phyloP scores from a whole-genome alignment of 441 rosid species.

The Erodium chrysanthum region DNA sequence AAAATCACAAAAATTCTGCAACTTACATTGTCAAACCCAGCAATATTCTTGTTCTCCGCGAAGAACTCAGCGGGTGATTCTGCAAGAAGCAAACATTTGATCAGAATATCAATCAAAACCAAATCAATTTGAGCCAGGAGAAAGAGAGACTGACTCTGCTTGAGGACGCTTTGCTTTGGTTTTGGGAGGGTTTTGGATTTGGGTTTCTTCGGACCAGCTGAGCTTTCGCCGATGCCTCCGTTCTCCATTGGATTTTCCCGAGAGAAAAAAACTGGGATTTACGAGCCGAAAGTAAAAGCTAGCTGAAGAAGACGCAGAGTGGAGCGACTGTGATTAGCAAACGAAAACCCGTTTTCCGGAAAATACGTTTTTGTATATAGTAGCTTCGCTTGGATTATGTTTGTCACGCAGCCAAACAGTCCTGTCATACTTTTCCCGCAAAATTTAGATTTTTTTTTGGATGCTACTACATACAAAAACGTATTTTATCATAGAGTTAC shows the following conservation, averaged over 20 bases:
- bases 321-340: not conserved
- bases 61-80: conserved; percentile 99
- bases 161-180: conserved; percentile 66
- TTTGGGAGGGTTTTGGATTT: conserved; percentile 46
- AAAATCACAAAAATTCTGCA: not conserved
- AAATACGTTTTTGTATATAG: not conserved
- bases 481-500: too few relatives aligned
- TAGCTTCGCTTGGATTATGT: not conserved
- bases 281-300: not conserved
- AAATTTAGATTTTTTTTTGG: too few relatives aligned
- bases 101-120: not conserved
- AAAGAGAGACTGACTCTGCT: conserved; percentile 52
- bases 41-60: conserved; percentile 96
- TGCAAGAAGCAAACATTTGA: conserved; percentile 25
- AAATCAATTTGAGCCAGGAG: not conserved
- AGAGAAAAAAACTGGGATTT: not conserved
- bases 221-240: conserved; percentile 33
- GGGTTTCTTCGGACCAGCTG: conserved; percentile 45
- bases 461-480: too few relatives aligned
- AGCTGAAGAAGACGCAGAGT: not conserved
- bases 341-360: not conserved
- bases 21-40: conserved; percentile 90
- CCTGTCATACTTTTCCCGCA: not conserved
- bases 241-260: conserved; percentile 23
- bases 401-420: not conserved